Evolutionary conservation across 805 yeast genomes (phyloP).

Genomic region (Saturnispora zaruensis): DNA sequence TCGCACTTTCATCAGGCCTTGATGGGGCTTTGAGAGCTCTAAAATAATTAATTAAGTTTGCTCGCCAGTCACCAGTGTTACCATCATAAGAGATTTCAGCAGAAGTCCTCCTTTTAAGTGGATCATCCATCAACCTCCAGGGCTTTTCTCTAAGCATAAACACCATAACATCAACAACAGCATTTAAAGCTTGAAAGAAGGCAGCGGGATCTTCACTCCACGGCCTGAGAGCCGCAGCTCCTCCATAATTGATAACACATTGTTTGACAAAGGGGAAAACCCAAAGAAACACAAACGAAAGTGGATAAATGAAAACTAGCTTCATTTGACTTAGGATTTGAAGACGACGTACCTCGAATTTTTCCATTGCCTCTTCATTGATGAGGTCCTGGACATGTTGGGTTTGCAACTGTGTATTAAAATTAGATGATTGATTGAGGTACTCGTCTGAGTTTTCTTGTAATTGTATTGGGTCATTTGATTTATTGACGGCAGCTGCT

Average conservation of each 20-base stretch:
- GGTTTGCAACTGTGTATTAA: constrained; percentile 1
- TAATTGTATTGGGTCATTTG: background rate
- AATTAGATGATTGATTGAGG: constrained; percentile 4
- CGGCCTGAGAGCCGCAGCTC: constrained; percentile 40
- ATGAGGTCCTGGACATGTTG: constrained; percentile 30
- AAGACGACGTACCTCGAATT: constrained; percentile 53
- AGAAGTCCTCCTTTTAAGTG: background rate
- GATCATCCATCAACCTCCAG: constrained; percentile 37
- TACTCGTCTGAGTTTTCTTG: background rate
- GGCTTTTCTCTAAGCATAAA: constrained; percentile 74
- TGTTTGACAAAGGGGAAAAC: constrained; percentile 66
- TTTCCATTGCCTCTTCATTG: constrained; percentile 52
- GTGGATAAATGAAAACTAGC: constrained; percentile 74
- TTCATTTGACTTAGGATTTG: constrained; percentile 71
- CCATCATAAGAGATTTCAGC: background rate
- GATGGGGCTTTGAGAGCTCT: background rate
- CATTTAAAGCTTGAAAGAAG: constrained; percentile 71
- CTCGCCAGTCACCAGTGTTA: constrained; percentile 17
- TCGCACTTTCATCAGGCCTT: background rate
- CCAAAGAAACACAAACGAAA: constrained; percentile 77
- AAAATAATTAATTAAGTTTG: constrained; percentile 2
- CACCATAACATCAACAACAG: constrained; percentile 67
- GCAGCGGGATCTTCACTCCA: constrained; percentile 67
- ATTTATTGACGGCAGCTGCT: background rate
- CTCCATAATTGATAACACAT: constrained; percentile 35